Percentiles rank a stretch among this genome's conserved stretches.
phyloP scores from a whole-genome alignment of 352 stramenopile genomes.

The Pythium brassicae region DNA sequence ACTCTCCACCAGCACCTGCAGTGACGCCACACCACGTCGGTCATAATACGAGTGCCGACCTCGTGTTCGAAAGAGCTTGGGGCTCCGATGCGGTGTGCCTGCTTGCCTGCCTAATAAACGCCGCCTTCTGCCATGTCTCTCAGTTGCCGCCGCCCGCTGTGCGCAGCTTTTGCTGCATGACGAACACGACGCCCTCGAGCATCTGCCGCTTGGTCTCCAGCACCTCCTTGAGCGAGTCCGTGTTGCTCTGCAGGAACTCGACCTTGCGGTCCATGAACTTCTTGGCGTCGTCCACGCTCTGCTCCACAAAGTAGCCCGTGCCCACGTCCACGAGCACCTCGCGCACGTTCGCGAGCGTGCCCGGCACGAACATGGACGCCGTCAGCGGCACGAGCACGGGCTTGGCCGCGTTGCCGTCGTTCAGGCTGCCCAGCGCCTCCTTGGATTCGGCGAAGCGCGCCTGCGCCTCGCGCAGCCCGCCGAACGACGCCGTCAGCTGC shows the following conservation, averaged over 20 bases:
- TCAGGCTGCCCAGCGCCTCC: constrained; percentile 58
- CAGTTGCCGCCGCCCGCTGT: constrained; percentile 7
- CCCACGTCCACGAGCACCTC: constrained; percentile 93
- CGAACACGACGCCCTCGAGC: constrained; percentile 72
- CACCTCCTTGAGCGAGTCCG: constrained; percentile 89
- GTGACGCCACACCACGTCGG: too few species aligned
- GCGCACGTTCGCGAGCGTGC: constrained; percentile 80
- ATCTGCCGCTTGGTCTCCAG: constrained; percentile 79
- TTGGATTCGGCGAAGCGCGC: constrained; percentile 80
- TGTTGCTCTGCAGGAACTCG: constrained; percentile 91
- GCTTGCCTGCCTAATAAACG: constrained; percentile 9
- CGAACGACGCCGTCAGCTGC: constrained; percentile 69
- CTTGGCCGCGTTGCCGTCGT: constrained; percentile 54
- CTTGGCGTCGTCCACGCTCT: constrained; percentile 84
- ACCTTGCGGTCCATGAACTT: constrained; percentile 92
- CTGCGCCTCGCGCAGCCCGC: constrained; percentile 66
- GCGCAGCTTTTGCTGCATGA: constrained; percentile 86
- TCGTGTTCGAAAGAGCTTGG: too few species aligned
- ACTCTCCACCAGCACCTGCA: too few species aligned
- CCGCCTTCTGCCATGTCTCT: neutral
- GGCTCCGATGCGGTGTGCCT: too few species aligned
- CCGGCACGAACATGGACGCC: constrained; percentile 93
- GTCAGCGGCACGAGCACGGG: constrained; percentile 93
- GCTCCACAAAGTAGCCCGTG: constrained; percentile 94
- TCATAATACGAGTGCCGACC: too few species aligned